Evolutionary conservation across 495 filamentous ascomycete genomes (phyloP).

Genomic region (Trichoderma asperelloides): DNA sequence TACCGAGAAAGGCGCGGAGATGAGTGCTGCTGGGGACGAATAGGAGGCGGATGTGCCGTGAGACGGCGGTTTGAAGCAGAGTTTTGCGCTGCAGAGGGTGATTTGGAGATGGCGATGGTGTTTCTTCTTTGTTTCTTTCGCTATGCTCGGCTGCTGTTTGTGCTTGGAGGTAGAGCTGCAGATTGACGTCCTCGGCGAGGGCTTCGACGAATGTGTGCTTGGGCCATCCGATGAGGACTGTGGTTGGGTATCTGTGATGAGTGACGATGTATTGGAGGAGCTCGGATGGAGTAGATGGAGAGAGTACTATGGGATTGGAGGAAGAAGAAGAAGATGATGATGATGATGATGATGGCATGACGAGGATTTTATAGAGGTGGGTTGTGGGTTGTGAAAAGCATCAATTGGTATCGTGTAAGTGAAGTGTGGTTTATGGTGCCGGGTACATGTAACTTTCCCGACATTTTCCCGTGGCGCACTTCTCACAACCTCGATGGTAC

Average conservation of each 20-base stretch:
- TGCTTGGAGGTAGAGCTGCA: background rate
- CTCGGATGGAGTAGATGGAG: constrained; percentile 44
- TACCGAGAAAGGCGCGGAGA: constrained; percentile 65
- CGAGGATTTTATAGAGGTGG: background rate
- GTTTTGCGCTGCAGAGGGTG: constrained; percentile 47
- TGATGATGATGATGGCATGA: constrained; percentile 12
- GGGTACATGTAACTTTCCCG: background rate
- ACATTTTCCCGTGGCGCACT: too few species aligned
- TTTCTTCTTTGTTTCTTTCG: constrained; percentile 4
- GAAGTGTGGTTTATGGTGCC: background rate
- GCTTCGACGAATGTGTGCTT: constrained; percentile 52
- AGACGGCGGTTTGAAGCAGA: constrained; percentile 57
- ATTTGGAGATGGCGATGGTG: background rate
- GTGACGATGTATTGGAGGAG: constrained; percentile 57
- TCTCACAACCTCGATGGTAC: too few species aligned
- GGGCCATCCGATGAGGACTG: constrained; percentile 62
- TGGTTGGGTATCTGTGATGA: constrained; percentile 43
- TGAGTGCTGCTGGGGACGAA: constrained; percentile 69
- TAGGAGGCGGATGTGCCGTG: constrained; percentile 55
- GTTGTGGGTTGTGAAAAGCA: background rate
- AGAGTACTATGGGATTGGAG: constrained; percentile 32
- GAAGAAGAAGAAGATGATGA: too few species aligned
- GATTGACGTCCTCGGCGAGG: constrained; percentile 26
- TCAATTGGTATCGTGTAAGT: background rate
- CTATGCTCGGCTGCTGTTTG: constrained; percentile 2